A percentile compares a stretch with the other conserved stretches of the same genome.
Evolutionary conservation across 139 green algal species (phyloP).

Genomic region (Chlorella sp.): DNA sequence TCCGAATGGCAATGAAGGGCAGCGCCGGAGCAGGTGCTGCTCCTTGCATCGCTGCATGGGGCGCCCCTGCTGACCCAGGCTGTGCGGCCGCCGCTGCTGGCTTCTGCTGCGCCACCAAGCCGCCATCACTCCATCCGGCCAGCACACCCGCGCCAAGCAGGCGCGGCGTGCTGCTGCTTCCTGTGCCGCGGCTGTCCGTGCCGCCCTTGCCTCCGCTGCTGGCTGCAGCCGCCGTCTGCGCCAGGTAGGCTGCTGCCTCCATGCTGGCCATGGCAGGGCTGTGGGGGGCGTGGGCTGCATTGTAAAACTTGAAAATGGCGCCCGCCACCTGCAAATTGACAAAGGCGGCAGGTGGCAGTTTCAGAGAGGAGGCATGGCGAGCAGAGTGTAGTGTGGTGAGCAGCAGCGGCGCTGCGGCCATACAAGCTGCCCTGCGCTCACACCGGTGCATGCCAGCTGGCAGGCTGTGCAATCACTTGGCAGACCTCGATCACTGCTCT

Average conservation of each 20-base stretch:
- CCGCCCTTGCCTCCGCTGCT: background rate
- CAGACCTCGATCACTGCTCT: too few relatives aligned
- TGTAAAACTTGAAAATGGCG: conserved; percentile 29
- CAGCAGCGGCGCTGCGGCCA: too few relatives aligned
- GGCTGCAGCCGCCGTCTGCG: background rate
- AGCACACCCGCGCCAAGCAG: conserved; percentile 14
- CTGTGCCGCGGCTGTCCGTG: background rate
- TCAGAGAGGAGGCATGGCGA: background rate
- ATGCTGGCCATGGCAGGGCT: background rate
- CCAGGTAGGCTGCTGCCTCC: conserved; percentile 18
- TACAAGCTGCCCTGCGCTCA: too few relatives aligned
- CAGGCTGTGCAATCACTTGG: too few relatives aligned
- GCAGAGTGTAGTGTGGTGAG: background rate
- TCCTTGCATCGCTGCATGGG: background rate
- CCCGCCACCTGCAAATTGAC: background rate
- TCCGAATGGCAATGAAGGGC: conserved; percentile 4
- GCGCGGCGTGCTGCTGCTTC: background rate
- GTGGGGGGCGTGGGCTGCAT: background rate
- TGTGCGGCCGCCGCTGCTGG: background rate
- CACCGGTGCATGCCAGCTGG: too few relatives aligned
- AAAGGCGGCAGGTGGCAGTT: background rate
- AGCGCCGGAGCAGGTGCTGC: background rate
- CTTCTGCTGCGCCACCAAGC: background rate
- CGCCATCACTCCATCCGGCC: background rate
- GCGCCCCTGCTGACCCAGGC: background rate